Evolutionary conservation across 257 asterid species (phyloP).

Genomic region (Plantago ovata): DNA sequence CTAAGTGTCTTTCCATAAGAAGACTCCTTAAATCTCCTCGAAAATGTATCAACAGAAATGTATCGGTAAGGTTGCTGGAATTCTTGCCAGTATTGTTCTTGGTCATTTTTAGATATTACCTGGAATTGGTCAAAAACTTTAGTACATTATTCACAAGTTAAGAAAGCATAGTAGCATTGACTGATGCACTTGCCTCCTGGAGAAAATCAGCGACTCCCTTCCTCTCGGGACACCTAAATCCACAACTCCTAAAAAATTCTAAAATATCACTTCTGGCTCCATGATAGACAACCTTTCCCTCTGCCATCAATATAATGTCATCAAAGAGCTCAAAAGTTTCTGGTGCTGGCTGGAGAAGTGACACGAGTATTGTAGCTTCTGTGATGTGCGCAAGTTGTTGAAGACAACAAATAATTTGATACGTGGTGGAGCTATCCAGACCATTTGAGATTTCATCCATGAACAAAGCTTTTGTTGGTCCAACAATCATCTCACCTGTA

Average conservation of each 20-base stretch:
- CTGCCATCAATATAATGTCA: constrained; percentile 36
- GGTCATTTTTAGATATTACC: constrained; percentile 55
- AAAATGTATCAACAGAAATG: constrained; percentile 37
- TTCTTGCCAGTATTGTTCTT: constrained; percentile 47
- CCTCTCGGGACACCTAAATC: constrained; percentile 42
- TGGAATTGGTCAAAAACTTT: constrained; percentile 12
- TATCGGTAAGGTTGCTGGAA: constrained; percentile 29
- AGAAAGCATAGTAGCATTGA: background rate
- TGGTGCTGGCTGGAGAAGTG: constrained; percentile 47
- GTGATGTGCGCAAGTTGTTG: constrained; percentile 34
- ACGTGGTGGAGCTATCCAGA: constrained; percentile 43
- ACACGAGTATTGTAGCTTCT: constrained; percentile 32
- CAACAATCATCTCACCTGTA: constrained; percentile 47
- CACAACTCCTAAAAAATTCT: constrained; percentile 30
- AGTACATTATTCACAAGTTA: background rate
- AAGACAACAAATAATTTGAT: constrained; percentile 31
- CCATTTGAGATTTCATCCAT: constrained; percentile 48
- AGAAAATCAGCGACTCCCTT: constrained; percentile 47
- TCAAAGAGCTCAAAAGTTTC: constrained; percentile 37
- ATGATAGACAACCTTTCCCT: constrained; percentile 39
- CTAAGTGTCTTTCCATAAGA: constrained; percentile 27
- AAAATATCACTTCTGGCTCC: constrained; percentile 28
- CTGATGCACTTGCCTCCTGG: constrained; percentile 32
- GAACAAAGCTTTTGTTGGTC: constrained; percentile 36
- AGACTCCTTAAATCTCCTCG: constrained; percentile 39